Percentiles rank a stretch among this genome's conserved stretches.
Evolutionary conservation across 2,329 filamentous ascomycete genomes (phyloP).

Genomic region (Fusarium concolor): DNA sequence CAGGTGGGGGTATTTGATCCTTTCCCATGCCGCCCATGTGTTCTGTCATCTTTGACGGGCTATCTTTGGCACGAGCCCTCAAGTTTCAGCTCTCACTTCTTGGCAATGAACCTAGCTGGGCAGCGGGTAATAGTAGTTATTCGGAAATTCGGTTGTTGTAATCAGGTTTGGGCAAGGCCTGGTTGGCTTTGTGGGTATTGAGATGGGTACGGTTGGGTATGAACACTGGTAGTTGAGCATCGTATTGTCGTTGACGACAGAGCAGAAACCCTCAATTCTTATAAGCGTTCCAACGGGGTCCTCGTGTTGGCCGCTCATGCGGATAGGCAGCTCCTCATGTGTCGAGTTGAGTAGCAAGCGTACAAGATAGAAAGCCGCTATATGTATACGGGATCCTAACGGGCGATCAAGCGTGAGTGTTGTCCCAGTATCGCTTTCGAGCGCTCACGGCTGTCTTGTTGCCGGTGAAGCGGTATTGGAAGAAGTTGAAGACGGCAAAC

Average conservation of each 20-base stretch:
- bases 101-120: conserved; percentile 3
- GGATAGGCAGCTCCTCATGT: neutral
- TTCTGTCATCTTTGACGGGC: conserved; percentile 2
- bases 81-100: conserved; percentile 34
- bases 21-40: conserved; percentile 1
- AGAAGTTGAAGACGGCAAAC: conserved; percentile 90
- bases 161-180: conserved; percentile 3
- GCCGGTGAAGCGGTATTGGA: conserved; percentile 73
- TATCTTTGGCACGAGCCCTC: neutral
- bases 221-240: neutral
- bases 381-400: conserved; percentile 14
- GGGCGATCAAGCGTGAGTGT: conserved; percentile 51
- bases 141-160: conserved; percentile 20
- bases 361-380: conserved; percentile 6
- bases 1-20: neutral
- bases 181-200: neutral
- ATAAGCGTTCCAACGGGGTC: neutral
- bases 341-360: neutral
- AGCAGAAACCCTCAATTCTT: neutral
- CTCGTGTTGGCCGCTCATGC: neutral
- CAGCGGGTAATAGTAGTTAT: conserved; percentile 1
- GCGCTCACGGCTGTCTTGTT: conserved; percentile 61
- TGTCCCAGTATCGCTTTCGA: conserved; percentile 66
- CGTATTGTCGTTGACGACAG: neutral
- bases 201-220: neutral